Percentiles rank a stretch among this genome's conserved stretches.
Evolutionary conservation across 176 grass and related monocot genomes (phyloP).

Genomic region (Cocos nucifera): DNA sequence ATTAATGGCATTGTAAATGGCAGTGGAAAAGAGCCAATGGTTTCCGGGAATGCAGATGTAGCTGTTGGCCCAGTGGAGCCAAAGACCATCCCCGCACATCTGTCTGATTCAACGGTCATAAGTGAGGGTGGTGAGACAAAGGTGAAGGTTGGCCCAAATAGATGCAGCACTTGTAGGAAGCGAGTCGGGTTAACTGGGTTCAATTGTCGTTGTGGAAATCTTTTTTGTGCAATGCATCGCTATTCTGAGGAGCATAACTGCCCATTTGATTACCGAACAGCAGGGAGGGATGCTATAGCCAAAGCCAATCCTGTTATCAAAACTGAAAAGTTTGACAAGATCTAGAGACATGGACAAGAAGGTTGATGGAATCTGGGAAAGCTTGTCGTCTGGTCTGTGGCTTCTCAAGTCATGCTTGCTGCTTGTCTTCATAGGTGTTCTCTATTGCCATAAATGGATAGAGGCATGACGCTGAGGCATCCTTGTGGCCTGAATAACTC

Average conservation of each 20-base stretch:
- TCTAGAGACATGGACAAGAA: slow-evolving; percentile 29
- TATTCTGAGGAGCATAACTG: slow-evolving; percentile 91
- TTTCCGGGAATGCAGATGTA: slow-evolving; percentile 16
- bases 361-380: background rate
- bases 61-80: slow-evolving; percentile 33
- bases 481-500: slow-evolving; percentile 2
- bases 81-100: slow-evolving; percentile 13
- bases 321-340: slow-evolving; percentile 93
- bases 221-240: slow-evolving; percentile 59
- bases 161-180: slow-evolving; percentile 64
- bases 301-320: slow-evolving; percentile 95
- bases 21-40: slow-evolving; percentile 30
- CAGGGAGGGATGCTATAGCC: slow-evolving; percentile 71
- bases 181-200: slow-evolving; percentile 80
- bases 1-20: slow-evolving; percentile 77
- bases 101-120: slow-evolving; percentile 26
- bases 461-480: background rate
- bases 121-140: slow-evolving; percentile 22
- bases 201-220: slow-evolving; percentile 79
- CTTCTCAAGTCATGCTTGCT: background rate
- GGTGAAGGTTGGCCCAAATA: slow-evolving; percentile 61
- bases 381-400: background rate
- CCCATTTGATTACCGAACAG: slow-evolving; percentile 73
- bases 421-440: slow-evolving; percentile 2
- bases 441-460: slow-evolving; percentile 5